phyloP scores from a whole-genome alignment of 495 filamentous ascomycete species.

The Aspergillus ellipticus region DNA sequence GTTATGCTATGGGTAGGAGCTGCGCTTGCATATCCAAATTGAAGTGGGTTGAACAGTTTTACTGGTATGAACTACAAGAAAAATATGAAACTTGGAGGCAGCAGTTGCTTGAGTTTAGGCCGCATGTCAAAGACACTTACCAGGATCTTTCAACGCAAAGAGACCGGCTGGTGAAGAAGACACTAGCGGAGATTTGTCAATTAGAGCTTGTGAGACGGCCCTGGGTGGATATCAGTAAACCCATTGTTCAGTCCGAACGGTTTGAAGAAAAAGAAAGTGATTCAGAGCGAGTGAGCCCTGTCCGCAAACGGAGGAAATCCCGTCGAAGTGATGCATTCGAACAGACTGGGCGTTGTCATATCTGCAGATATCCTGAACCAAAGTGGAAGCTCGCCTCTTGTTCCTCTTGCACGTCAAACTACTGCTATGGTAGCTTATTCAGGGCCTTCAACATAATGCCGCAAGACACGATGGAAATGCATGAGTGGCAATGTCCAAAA shows the following conservation, averaged over 20 bases:
- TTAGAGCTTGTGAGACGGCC: constrained; percentile 74
- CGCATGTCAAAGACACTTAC: constrained; percentile 55
- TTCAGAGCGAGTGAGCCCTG: constrained; percentile 28
- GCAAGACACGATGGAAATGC: constrained; percentile 68
- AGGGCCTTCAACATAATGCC: constrained; percentile 86
- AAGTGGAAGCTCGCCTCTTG: constrained; percentile 80
- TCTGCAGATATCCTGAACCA: constrained; percentile 70
- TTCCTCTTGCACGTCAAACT: constrained; percentile 65
- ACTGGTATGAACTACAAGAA: constrained; percentile 71
- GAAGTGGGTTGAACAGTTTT: constrained; percentile 89
- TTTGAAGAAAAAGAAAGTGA: constrained; percentile 14
- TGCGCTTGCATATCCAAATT: constrained; percentile 81
- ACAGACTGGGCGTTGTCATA: constrained; percentile 63
- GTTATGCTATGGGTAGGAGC: constrained; percentile 88
- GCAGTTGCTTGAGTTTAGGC: constrained; percentile 65
- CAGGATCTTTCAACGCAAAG: constrained; percentile 61
- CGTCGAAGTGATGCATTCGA: constrained; percentile 32
- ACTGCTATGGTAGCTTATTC: constrained; percentile 86
- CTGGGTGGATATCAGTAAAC: constrained; percentile 54
- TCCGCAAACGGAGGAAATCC: constrained; percentile 49
- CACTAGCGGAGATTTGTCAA: constrained; percentile 85
- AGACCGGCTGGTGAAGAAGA: constrained; percentile 60
- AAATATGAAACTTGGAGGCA: constrained; percentile 79
- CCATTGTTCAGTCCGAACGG: constrained; percentile 10
- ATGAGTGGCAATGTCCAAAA: constrained; percentile 81